Percentiles rank a stretch among this genome's conserved stretches.
Conservation (phyloP, 2,329 filamentous ascomycete species). For the Thelonectria olida region DNA sequence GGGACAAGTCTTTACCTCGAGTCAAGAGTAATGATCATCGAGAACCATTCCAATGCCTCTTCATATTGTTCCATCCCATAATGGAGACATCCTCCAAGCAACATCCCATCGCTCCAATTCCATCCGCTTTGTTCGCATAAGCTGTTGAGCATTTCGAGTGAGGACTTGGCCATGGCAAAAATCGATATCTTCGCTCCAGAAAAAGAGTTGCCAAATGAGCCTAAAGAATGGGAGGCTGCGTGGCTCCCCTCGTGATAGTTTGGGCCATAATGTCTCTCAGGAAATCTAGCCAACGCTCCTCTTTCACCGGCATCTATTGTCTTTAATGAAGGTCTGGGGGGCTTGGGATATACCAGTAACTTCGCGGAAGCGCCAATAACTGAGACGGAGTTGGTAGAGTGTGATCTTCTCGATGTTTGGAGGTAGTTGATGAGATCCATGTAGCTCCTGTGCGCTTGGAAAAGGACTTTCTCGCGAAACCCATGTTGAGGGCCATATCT, state of each 20-base stretch:
- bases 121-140: constrained; percentile 83
- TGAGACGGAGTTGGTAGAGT: constrained; percentile 49
- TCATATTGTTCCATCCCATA: constrained; percentile 89
- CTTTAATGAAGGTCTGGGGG: constrained; percentile 48
- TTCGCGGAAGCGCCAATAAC: constrained; percentile 53
- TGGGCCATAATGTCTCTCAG: constrained; percentile 18
- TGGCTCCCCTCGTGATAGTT: constrained; percentile 27
- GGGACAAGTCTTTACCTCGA: constrained; percentile 57
- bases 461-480: constrained; percentile 75
- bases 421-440: constrained; percentile 74
- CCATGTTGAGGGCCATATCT: constrained; percentile 37
- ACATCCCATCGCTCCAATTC: constrained; percentile 93
- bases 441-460: constrained; percentile 78
- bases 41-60: constrained; percentile 79
- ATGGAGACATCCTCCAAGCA: constrained; percentile 89
- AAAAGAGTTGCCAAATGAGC: constrained; percentile 23
- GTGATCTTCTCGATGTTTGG: constrained; percentile 65
- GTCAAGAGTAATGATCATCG: constrained; percentile 66
- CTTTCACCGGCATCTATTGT: constrained; percentile 18
- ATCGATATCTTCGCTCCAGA: constrained; percentile 47
- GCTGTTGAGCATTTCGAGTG: constrained; percentile 75
- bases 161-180: constrained; percentile 66
- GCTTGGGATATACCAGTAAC: constrained; percentile 65
- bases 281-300: constrained; percentile 4
- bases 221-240: constrained; percentile 16